Conservation (phyloP, 306 rosid genomes). For the Trifolium fragiferum region DNA sequence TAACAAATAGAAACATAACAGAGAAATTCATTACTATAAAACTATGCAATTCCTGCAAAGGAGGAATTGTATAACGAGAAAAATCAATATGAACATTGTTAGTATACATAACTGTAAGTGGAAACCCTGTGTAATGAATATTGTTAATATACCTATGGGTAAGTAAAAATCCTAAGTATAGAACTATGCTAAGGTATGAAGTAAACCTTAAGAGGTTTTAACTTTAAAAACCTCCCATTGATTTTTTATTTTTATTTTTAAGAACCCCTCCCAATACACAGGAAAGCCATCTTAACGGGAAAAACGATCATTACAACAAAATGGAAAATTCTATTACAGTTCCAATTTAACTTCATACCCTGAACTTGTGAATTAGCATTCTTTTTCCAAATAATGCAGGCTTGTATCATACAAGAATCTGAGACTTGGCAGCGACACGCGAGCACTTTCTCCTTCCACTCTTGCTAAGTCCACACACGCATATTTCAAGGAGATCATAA, state of each 20-base stretch:
- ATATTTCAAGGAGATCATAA: constrained; percentile 74
- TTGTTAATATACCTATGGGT: constrained; percentile 10
- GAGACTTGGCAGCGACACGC: constrained; percentile 58
- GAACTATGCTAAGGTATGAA: background rate
- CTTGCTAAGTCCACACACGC: constrained; percentile 75
- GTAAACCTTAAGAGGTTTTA: constrained; percentile 3
- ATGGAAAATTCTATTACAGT: constrained; percentile 1
- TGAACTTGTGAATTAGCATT: background rate
- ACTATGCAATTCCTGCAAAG: constrained; percentile 1
- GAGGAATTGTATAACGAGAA: constrained; percentile 1
- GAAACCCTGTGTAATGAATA: constrained; percentile 14
- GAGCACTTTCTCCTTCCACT: constrained; percentile 68
- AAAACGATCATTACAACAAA: constrained; percentile 7
- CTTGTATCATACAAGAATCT: constrained; percentile 44
- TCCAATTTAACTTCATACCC: constrained; percentile 18
- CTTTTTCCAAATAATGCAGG: constrained; percentile 25
- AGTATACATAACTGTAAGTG: constrained; percentile 18
- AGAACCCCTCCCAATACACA: constrained; percentile 3
- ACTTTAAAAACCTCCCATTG: constrained; percentile 31
- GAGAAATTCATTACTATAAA: background rate
- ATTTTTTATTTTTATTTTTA: background rate
- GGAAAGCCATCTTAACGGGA: constrained; percentile 8
- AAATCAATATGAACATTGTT: constrained; percentile 23
- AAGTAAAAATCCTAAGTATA: constrained; percentile 25
- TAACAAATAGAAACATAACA: no score